These are phyloP conservation scores for Fusarium xyrophilum DNA, from an alignment of 2,329 filamentous ascomycete species.

Conservation along the genomic window DNA sequence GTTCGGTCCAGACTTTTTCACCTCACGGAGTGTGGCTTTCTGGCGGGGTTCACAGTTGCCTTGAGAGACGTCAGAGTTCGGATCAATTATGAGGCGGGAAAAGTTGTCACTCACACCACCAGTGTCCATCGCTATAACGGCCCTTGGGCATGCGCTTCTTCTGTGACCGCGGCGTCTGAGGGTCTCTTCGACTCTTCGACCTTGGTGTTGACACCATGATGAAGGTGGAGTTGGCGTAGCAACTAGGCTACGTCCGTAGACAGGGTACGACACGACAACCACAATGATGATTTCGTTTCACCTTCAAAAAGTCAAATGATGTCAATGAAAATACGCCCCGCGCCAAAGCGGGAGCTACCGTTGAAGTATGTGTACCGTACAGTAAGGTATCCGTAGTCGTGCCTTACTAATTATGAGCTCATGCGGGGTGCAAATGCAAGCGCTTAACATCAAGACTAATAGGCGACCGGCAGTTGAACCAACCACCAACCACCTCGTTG, in stretches of 20 bases:
- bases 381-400: neutral
- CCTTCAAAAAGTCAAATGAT: neutral
- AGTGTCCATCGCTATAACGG: slow-evolving; percentile 44
- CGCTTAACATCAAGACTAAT: neutral
- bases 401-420: slow-evolving; percentile 4
- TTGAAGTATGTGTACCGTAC: neutral
- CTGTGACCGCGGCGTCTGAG: slow-evolving; percentile 37
- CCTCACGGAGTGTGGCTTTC: slow-evolving; percentile 46
- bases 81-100: neutral
- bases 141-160: slow-evolving; percentile 46
- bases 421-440: slow-evolving; percentile 19
- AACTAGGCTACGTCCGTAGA: neutral
- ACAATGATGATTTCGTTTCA: neutral
- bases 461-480: neutral
- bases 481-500: neutral
- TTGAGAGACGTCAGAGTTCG: slow-evolving; percentile 25
- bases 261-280: neutral
- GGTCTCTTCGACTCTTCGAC: slow-evolving; percentile 12
- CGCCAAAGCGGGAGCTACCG: slow-evolving; percentile 21
- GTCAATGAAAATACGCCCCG: neutral
- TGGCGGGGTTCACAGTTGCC: slow-evolving; percentile 54
- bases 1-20: slow-evolving; percentile 50
- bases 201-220: slow-evolving; percentile 29
- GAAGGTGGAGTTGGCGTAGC: neutral
- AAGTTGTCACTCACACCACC: slow-evolving; percentile 47